Base-by-base conservation (phyloP, 2,329 filamentous ascomycete species). In the Claviceps spartinae region DNA sequence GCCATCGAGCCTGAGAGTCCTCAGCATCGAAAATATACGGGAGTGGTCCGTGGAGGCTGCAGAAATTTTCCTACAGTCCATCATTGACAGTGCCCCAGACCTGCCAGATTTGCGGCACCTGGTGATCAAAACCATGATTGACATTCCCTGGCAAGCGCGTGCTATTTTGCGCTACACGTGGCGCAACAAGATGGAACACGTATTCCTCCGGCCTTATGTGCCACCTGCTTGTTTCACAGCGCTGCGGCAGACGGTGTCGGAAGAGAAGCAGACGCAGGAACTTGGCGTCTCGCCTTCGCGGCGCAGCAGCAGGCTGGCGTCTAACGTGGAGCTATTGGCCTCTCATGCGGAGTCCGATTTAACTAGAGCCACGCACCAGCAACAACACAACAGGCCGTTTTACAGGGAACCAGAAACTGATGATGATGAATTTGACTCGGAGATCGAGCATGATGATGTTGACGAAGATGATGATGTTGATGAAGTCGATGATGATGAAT, bases 91-190 rank as follows among this genome's bases (percentile, higher is more conserved):
- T 48, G 88, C 89, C 0, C 70, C 75, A 1, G 67, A 76, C 2
- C 65, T 97, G 22, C 78, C 75, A 0, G 70, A 81, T 53, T 75
- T 97, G 24, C 82, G 88, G 8, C 73, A 76, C 44, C 70, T 96
- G 11, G 75, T 78, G 1, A 78, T 96, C 57, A 86, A 84, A 60
- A 83, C 85, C 1, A 91, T 88, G 65, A 72, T 96, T 47, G 81
- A 90, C 61, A 78, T 82, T 46, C 82, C 85, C 11, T 95, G 89
- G 87, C 83, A 88, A 55, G 81, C 88, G 62, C 81, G 91, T 43
- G 86, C 86, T 18, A 76, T 77, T n/a, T 83, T 96, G 61, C 79
- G 90, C 41, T 81, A 85, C 57, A 78, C 80, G 57, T 95, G 89
- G 87, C 82, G 82, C 48, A 73, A 77, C n/a, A 82, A 75, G 56